Evolutionary conservation across 73 alveolate genomes (phyloP).

Genomic region (Breviolum minutum): DNA sequence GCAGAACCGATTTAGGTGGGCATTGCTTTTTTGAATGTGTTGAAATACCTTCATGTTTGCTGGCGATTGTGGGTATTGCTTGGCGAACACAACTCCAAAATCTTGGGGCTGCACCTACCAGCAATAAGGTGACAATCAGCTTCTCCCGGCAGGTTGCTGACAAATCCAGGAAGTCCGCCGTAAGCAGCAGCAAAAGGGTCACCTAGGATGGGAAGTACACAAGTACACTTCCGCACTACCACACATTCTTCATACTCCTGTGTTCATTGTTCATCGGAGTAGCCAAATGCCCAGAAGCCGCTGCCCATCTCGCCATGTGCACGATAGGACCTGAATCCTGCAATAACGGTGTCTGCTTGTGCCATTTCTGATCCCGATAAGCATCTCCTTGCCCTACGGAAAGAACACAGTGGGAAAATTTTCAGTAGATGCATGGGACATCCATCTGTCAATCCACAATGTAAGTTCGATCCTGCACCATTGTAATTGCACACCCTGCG

Average conservation of each 20-base stretch:
- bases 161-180: not conserved
- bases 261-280: not conserved
- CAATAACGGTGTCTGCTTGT: not conserved
- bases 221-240: not conserved
- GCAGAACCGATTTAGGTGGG: not conserved
- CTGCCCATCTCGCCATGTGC: slow-evolving; percentile 51
- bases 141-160: slow-evolving; percentile 7
- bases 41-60: no score
- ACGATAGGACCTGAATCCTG: slow-evolving; percentile 12
- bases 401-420: no score
- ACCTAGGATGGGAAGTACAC: not conserved
- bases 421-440: no score
- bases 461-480: no score
- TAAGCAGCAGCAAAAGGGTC: slow-evolving; percentile 7
- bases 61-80: no score
- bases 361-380: not conserved
- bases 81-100: no score
- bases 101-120: not conserved
- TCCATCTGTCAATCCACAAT: no score
- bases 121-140: slow-evolving; percentile 5
- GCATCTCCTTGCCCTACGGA: not conserved
- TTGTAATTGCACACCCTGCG: no score
- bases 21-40: no score
- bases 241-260: no score
- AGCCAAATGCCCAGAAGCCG: slow-evolving; percentile 60